Base-by-base conservation (phyloP, 495 filamentous ascomycete genomes). In the Echria macrotheca region DNA sequence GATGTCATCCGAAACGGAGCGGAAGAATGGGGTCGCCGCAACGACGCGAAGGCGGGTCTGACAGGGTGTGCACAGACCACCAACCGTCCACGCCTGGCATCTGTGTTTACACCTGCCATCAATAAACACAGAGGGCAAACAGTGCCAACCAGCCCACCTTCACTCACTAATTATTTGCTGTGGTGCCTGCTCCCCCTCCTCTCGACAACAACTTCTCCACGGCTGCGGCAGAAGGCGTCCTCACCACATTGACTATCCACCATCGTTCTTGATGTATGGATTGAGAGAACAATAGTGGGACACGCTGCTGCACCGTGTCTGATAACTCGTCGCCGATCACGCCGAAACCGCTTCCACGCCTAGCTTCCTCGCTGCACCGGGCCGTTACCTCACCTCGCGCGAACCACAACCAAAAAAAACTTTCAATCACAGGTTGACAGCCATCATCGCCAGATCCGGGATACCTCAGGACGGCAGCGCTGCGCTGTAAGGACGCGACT, bases 41-140 rank as follows among this genome's bases (percentile, higher is more conserved):
- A 55, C 49, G 37, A 56, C 54, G 32, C 5, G 33, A 37, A 37
- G 5, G 18, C 6, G 39, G 12, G 18, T 19, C 53, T 50, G 40
- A 50, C 53, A 23, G 26, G 32, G 59, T 54, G 57, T 54, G 43
- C 49, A 38, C 54, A 49, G 50, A n/a, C 21, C 10, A 15, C 2
- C 24, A 22, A 22, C 25, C 19, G 9, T 18, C 17, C 28, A 19
- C 17, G 24, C 21, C 19, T 29, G 17, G 15, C 42, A 8, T 36
- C n/a, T n/a, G 28, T 63, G 54, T 60, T 60, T 60, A 57, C 54
- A 44, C 28, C 4, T 23, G 28, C 12, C 54, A 48, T 55, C 59
- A 51, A 62, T 55, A 57, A 57, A 63, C 52, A 61, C 37, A 52
- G 46, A 23, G 25, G 23, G 26, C 36, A 55, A 22, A 37, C 39